A percentile compares a stretch with the other conserved stretches of the same genome.
These are phyloP conservation scores for Pseudocercospora musae DNA, from an alignment of 2,329 filamentous ascomycete genomes.

Conservation along the genomic window DNA sequence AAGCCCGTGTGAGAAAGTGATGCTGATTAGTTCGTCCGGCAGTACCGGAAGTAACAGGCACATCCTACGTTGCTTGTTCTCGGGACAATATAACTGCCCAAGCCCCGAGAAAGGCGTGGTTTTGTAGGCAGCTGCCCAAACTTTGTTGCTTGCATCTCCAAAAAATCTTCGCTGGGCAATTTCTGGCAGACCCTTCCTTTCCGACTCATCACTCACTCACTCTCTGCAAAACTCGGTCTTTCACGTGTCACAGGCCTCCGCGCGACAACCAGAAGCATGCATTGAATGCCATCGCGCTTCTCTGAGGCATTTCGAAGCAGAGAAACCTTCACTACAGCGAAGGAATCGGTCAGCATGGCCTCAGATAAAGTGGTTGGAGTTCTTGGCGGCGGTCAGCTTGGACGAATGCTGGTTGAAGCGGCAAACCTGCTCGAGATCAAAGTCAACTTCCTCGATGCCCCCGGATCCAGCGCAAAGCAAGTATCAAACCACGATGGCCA, in stretches of 20 bases:
- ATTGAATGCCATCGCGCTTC: slow-evolving; percentile 4
- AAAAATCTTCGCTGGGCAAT: not conserved
- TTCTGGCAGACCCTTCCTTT: slow-evolving; percentile 1
- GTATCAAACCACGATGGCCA: slow-evolving; percentile 72
- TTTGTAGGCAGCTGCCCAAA: not conserved
- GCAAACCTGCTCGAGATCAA: slow-evolving; percentile 74
- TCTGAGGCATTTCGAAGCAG: not conserved
- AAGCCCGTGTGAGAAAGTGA: slow-evolving; percentile 3
- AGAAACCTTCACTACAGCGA: not conserved
- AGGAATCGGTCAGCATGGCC: slow-evolving; percentile 14
- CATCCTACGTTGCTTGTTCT: not conserved
- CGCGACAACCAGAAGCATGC: not conserved
- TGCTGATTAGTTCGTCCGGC: slow-evolving; percentile 2
- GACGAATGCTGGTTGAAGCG: slow-evolving; percentile 91
- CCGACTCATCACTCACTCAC: not conserved
- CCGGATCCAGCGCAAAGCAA: slow-evolving; percentile 77
- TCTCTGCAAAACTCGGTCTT: not conserved
- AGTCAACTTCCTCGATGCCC: slow-evolving; percentile 74
- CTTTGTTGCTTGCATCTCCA: not conserved
- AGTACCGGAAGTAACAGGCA: not conserved
- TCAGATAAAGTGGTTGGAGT: slow-evolving; percentile 36
- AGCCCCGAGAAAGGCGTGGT: not conserved
- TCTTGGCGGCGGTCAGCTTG: slow-evolving; percentile 59
- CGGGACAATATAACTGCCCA: not conserved
- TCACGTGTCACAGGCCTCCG: not conserved